Base-by-base conservation (phyloP, 768 basidiomycete species). In the Candolleomyces aberdarensis region DNA sequence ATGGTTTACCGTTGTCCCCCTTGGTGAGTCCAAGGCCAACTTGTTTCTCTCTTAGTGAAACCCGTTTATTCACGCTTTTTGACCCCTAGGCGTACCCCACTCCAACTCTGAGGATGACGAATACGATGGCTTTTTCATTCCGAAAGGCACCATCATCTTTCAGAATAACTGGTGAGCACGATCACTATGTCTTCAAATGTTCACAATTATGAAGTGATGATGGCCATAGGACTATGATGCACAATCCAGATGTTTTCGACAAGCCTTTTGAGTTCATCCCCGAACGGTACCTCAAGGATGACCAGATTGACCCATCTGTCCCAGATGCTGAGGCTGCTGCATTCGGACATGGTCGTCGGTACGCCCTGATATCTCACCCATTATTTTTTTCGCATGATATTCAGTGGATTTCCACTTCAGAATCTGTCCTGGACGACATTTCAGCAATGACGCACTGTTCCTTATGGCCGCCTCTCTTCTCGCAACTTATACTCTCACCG, bases 371-470 rank as follows among this genome's bases (percentile, higher is more conserved):
- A n/a, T 36, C 1, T 8, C 36, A 36, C 6, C 46, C 26, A 26
- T 26, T 26, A 26, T 26, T 22, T 6, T 26, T 3, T 22, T 57
- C 7, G 11, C n/a, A n/a, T 8, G 71, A 69, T 29, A 36, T 11
- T 36, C 11, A 36, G 8, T 7, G 36, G 36, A 1, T 36, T 32
- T 36, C 36, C 11, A 36, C 11, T 11, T 51, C 32, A 52, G 71
- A 26, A 63, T 77, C 4, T 81, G 80, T 56, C 76, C 80, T 17
- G 83, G 81, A 5, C 68, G 73, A 29, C 57, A 77, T 49, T 65
- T 84, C 41, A 81, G 77, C 3, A 77, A 80, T n/a, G 70, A 75
- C 1, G 78, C 75, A 15, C 17, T 80, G 32, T 76, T 74, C 66
- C 58, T 65, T 26, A 60, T 62, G 7, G 53, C 67, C 0, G 65